These are phyloP conservation scores for Stachybotrys chlorohalonatus DNA, from an alignment of 2,329 filamentous ascomycete species.

Conservation along the genomic window DNA sequence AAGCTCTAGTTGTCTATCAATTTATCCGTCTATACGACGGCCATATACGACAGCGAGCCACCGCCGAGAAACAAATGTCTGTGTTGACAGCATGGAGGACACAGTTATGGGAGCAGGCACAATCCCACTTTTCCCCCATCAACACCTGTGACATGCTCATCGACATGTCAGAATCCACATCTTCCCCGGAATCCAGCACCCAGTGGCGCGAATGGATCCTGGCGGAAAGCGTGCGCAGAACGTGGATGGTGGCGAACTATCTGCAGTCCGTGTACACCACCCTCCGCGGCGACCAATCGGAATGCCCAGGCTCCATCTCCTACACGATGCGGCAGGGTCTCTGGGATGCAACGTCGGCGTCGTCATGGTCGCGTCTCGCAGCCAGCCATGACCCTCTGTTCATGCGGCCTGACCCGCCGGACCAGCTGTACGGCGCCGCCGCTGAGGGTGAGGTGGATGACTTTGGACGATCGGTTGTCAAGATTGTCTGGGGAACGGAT, in stretches of 20 bases:
- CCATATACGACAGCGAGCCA: slow-evolving; percentile 10
- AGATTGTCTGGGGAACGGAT: slow-evolving; percentile 2
- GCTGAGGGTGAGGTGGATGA: slow-evolving; percentile 1
- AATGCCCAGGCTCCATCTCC: slow-evolving; percentile 11
- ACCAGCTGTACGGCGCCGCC: background rate
- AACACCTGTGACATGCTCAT: slow-evolving; percentile 4
- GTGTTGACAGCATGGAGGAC: slow-evolving; percentile 5
- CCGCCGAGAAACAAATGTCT: slow-evolving; percentile 8
- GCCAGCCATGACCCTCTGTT: slow-evolving; percentile 5
- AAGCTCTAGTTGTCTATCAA: slow-evolving; percentile 12
- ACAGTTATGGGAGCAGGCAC: slow-evolving; percentile 9
- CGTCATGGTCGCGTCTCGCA: slow-evolving; percentile 10
- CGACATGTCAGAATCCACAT: background rate
- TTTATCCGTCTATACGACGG: slow-evolving; percentile 15
- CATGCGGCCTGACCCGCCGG: background rate
- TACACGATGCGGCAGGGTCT: slow-evolving; percentile 15
- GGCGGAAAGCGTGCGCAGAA: slow-evolving; percentile 15
- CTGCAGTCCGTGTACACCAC: slow-evolving; percentile 8
- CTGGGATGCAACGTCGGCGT: slow-evolving; percentile 15
- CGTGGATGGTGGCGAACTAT: slow-evolving; percentile 11
- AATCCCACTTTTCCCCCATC: slow-evolving; percentile 5
- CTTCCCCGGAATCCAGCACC: background rate
- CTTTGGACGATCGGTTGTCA: slow-evolving; percentile 2
- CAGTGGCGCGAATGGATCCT: slow-evolving; percentile 16
- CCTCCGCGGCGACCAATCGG: slow-evolving; percentile 5